phyloP scores from a whole-genome alignment of 371 early-diverging fungal species.

The Saksenaea oblongispora region DNA sequence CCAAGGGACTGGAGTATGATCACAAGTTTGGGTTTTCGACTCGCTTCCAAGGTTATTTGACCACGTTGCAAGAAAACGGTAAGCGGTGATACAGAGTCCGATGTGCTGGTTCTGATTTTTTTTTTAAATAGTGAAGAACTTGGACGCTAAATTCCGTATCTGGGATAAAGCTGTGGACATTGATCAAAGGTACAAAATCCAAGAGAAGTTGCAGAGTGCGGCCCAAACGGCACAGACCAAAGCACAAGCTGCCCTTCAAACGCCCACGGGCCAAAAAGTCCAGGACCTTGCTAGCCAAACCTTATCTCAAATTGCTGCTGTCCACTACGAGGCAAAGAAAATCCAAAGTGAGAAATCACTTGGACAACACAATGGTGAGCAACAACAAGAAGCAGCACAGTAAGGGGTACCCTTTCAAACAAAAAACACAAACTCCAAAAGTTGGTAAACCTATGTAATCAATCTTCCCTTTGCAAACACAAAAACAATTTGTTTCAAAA shows the following conservation, averaged over 20 bases:
- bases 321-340: constrained; percentile 60
- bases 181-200: constrained; percentile 60
- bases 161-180: constrained; percentile 55
- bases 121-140: constrained; percentile 36
- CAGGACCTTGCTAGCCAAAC: constrained; percentile 51
- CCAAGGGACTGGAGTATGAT: constrained; percentile 64
- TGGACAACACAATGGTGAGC: background rate
- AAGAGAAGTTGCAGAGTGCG: constrained; percentile 54
- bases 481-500: no score
- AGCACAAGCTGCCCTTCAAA: constrained; percentile 53
- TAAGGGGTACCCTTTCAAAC: no score
- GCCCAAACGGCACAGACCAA: constrained; percentile 49
- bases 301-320: constrained; percentile 58
- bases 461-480: no score
- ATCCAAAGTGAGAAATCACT: constrained; percentile 27
- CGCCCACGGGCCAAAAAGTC: constrained; percentile 64
- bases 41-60: constrained; percentile 31
- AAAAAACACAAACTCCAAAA: no score
- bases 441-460: no score
- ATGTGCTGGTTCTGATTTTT: background rate
- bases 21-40: constrained; percentile 48
- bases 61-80: constrained; percentile 34
- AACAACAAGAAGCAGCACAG: background rate
- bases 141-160: constrained; percentile 64
- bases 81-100: constrained; percentile 1